Evolutionary conservation across 2,329 filamentous ascomycete genomes (phyloP).

Genomic region (Neofusicoccum umdonicola): DNA sequence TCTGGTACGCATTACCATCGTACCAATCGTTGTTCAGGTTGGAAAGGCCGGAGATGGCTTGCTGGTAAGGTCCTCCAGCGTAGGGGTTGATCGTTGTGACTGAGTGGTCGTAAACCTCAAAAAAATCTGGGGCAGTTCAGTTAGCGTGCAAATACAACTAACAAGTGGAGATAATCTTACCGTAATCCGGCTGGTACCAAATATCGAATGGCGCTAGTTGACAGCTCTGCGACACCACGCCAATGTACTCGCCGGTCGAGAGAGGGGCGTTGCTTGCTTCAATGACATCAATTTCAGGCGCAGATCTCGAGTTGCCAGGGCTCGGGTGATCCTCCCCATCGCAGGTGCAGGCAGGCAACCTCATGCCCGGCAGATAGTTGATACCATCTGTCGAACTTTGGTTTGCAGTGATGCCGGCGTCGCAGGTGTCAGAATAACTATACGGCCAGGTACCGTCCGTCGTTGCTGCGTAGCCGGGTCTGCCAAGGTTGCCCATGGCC

Average conservation of each 20-base stretch:
- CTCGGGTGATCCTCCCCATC: slow-evolving; percentile 62
- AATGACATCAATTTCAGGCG: slow-evolving; percentile 70
- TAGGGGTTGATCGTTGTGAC: slow-evolving; percentile 52
- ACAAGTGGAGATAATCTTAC: slow-evolving; percentile 24
- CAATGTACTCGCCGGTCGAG: slow-evolving; percentile 53
- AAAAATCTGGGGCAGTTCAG: slow-evolving; percentile 49
- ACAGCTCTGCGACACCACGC: slow-evolving; percentile 64
- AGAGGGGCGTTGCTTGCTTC: slow-evolving; percentile 63
- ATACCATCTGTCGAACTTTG: slow-evolving; percentile 67
- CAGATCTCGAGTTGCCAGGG: slow-evolving; percentile 62
- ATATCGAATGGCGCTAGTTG: slow-evolving; percentile 70
- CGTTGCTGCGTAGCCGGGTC: slow-evolving; percentile 66
- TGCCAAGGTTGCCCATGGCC: slow-evolving; percentile 71
- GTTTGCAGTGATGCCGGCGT: slow-evolving; percentile 69
- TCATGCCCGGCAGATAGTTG: slow-evolving; percentile 67
- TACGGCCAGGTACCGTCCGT: slow-evolving; percentile 75
- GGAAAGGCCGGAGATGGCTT: slow-evolving; percentile 56
- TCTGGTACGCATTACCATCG: slow-evolving; percentile 54
- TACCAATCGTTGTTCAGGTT: slow-evolving; percentile 57
- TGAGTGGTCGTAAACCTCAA: slow-evolving; percentile 62
- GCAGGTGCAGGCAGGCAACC: slow-evolving; percentile 67
- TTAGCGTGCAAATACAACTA: background rate
- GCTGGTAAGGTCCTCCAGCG: slow-evolving; percentile 54
- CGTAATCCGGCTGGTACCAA: slow-evolving; percentile 63
- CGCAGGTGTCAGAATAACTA: slow-evolving; percentile 67